Base-by-base conservation (phyloP, 768 basidiomycete species). In the Inosperma sp. region DNA sequence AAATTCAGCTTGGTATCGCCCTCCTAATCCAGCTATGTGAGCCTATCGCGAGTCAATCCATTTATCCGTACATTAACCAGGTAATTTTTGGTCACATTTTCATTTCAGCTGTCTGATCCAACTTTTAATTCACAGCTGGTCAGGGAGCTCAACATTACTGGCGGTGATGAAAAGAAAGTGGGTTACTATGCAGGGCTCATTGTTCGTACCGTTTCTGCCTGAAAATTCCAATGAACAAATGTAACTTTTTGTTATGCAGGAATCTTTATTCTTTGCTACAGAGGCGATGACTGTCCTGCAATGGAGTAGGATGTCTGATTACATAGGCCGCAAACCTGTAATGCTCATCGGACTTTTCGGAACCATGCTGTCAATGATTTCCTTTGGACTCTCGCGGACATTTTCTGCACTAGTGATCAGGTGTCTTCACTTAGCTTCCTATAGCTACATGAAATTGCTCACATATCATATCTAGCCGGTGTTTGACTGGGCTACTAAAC, bases 401-500 rank as follows among this genome's bases (percentile, higher is more conserved):
- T 67, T 78, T 48, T 63, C 52, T 33, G 62, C 65, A 9, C 62
- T 81, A 25, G 34, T 47, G 22, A 33, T 22, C 30, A 83, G 81
- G 82, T 76, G 50, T 21, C n/a, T n/a, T n/a, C 60, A 29, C 51
- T 27, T 14, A 36, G 36, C 36, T 27, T 12, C 33, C 19, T 34
- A 26, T 39, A 7, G 41, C 30, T 14, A n/a, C 12, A 29, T 29
- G 14, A 4, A 41, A 16, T 13, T 16, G 9, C 35, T 29, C 6
- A 43, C 48, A 41, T 58, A 22, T 25, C 42, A 27, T 54, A 25
- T 48, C 13, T 52, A 83, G 81, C 56, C 85, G 86, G 16, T 86
- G 84, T 56, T 65, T 87, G n/a, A 80, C 79, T 36, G 85, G 86
- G 3, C 66, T 83, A 42, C 63, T 87, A 19, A 84, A 85, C 54